Percentiles rank a stretch among this genome's conserved stretches.
Evolutionary conservation across 305 asterid species (phyloP).

Genomic region (Fraxinus floribunda): DNA sequence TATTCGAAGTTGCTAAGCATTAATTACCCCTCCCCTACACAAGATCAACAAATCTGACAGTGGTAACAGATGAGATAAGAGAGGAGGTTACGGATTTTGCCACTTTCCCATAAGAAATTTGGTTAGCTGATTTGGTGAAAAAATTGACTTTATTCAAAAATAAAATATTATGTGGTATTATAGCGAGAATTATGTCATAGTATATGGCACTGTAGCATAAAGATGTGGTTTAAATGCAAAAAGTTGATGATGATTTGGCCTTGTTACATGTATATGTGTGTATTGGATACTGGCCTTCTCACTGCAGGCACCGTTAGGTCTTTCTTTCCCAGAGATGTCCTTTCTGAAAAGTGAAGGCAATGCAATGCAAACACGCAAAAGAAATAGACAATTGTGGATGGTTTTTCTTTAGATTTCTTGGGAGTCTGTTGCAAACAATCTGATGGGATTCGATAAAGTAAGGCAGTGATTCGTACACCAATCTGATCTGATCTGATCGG

Average conservation of each 20-base stretch:
- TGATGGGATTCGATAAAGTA: background rate
- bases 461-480: background rate
- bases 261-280: background rate
- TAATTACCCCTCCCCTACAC: background rate
- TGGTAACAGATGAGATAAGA: background rate
- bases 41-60: background rate
- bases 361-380: slow-evolving; percentile 15
- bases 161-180: too few relatives aligned
- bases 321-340: slow-evolving; percentile 28
- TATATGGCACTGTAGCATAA: too few relatives aligned
- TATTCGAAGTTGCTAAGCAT: background rate
- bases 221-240: background rate
- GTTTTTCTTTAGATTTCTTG: background rate
- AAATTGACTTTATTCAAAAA: too few relatives aligned
- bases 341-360: slow-evolving; percentile 18
- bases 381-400: background rate
- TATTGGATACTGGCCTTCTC: background rate
- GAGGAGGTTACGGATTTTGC: background rate
- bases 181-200: too few relatives aligned
- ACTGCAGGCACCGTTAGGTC: slow-evolving; percentile 24
- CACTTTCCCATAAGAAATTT: too few relatives aligned
- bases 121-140: too few relatives aligned
- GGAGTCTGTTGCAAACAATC: background rate
- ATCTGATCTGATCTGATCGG: background rate
- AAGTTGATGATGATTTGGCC: background rate